Evolutionary conservation across 2,329 filamentous ascomycete species (phyloP), one percentile per base, ranked within the genome.

Genomic region (Cordyceps militaris): DNA sequence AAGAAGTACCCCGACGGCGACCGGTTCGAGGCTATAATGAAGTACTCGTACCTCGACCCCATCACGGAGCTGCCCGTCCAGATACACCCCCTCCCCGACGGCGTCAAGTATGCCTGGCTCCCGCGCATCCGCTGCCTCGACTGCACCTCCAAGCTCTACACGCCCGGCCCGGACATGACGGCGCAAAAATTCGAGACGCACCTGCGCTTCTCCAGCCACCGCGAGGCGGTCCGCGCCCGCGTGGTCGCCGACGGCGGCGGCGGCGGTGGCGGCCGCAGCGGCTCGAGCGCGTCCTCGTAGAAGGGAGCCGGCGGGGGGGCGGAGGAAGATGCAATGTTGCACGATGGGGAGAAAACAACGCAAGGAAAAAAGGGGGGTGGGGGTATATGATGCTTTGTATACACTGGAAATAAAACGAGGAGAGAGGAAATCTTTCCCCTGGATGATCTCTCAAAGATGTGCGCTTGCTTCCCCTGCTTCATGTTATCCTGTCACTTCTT

Each of bases 111-210:
- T 64, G 88, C 89, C 73, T 97, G 88, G 73, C 78, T 96, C 51
- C 94, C 94, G 9, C 82, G 94, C 52, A 97, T 99, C 62, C 82
- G 90, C 59, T 99, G 94, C 70, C 83, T 87, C 48, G 94, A 99
- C 71, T 97, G 94, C 69, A 90, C 91, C 0, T 91, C 90, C 30
- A 97, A 97, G 72, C 77, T 96, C 11, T 99, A 99, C 72, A 96
- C 92, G 0, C 90, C 92, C 0, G 89, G 91, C 0, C 91, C 92
- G 0, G 90, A 87, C 24, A 88, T 82, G 69, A 91, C 91, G 2
- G 89, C 93, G 5, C 86, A 86, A 47, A 96, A 96, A 68, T 99
- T 99, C 62, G 90, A 96, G 73, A 85, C 95, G 1, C 94, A 99
- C 74, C 77, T 97, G 50, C 89, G 87, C 71, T 97, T 96, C 71